Evolutionary conservation across 331 rosid species (phyloP).

Genomic region (Malus hybrid): DNA sequence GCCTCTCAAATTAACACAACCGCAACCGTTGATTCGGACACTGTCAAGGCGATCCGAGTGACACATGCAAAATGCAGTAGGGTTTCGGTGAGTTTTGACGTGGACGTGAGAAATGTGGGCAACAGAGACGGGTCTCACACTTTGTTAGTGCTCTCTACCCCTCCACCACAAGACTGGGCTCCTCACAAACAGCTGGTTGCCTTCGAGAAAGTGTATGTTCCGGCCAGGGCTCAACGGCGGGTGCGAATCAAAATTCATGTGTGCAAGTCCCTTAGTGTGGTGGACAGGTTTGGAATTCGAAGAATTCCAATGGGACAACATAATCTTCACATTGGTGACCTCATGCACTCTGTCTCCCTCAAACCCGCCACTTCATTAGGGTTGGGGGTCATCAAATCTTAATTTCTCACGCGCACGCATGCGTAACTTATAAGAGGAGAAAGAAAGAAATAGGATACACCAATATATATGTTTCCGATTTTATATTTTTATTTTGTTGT

Average conservation of each 20-base stretch:
- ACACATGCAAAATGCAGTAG: slow-evolving; percentile 58
- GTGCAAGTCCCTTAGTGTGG: slow-evolving; percentile 35
- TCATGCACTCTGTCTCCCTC: slow-evolving; percentile 22
- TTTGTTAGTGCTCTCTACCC: slow-evolving; percentile 54
- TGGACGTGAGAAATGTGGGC: slow-evolving; percentile 57
- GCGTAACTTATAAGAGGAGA: background rate
- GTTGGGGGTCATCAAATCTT: slow-evolving; percentile 2
- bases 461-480: background rate
- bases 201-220: slow-evolving; percentile 27
- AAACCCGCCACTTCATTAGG: slow-evolving; percentile 17
- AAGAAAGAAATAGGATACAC: background rate
- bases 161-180: slow-evolving; percentile 60
- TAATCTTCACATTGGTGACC: slow-evolving; percentile 22
- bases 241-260: slow-evolving; percentile 29
- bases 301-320: slow-evolving; percentile 37
- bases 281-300: slow-evolving; percentile 30
- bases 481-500: background rate
- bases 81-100: slow-evolving; percentile 44
- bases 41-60: slow-evolving; percentile 61
- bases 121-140: slow-evolving; percentile 71
- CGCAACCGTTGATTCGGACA: background rate
- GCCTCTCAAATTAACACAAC: slow-evolving; percentile 5
- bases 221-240: slow-evolving; percentile 14
- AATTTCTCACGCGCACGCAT: background rate
- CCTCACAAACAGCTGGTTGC: slow-evolving; percentile 34